A percentile compares a stretch with the other conserved stretches of the same genome.
phyloP scores from a whole-genome alignment of 2,329 filamentous ascomycete species.

The Aureobasidium musti region DNA sequence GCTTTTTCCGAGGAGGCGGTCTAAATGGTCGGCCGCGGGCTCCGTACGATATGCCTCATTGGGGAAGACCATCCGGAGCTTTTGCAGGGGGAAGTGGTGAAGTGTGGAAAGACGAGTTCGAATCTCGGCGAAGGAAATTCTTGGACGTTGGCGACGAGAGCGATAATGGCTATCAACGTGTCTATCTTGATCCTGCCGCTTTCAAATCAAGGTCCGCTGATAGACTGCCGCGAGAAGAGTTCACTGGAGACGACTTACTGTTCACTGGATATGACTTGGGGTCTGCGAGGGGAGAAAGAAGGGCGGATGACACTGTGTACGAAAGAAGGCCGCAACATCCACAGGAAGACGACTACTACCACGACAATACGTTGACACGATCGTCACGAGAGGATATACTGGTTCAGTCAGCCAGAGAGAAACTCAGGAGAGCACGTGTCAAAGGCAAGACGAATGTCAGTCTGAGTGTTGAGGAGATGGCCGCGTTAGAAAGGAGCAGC shows the following conservation, averaged over 20 bases:
- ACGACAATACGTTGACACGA: constrained; percentile 28
- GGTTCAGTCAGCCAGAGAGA: constrained; percentile 74
- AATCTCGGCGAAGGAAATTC: constrained; percentile 54
- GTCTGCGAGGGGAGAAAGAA: constrained; percentile 45
- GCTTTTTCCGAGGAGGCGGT: constrained; percentile 99
- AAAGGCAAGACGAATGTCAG: constrained; percentile 77
- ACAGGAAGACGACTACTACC: constrained; percentile 41
- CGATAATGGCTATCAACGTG: constrained; percentile 47
- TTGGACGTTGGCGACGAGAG: constrained; percentile 66
- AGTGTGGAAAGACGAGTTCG: constrained; percentile 61
- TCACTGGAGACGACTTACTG: constrained; percentile 51
- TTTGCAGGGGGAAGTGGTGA: constrained; percentile 45
- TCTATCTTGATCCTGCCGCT: constrained; percentile 46
- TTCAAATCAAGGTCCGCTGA: constrained; percentile 36
- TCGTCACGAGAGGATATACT: constrained; percentile 71
- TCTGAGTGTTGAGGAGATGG: constrained; percentile 76
- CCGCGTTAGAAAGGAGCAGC: constrained; percentile 68
- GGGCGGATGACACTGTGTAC: constrained; percentile 43
- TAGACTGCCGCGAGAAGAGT: constrained; percentile 36
- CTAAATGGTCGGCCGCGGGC: constrained; percentile 99
- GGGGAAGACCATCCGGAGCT: constrained; percentile 97
- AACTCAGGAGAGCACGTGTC: constrained; percentile 75
- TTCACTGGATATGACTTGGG: constrained; percentile 53
- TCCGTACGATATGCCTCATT: constrained; percentile 82
- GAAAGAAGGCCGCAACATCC: constrained; percentile 53